Conservation (phyloP, 768 basidiomycete species). For the Strobilomyces echinocephalus region DNA sequence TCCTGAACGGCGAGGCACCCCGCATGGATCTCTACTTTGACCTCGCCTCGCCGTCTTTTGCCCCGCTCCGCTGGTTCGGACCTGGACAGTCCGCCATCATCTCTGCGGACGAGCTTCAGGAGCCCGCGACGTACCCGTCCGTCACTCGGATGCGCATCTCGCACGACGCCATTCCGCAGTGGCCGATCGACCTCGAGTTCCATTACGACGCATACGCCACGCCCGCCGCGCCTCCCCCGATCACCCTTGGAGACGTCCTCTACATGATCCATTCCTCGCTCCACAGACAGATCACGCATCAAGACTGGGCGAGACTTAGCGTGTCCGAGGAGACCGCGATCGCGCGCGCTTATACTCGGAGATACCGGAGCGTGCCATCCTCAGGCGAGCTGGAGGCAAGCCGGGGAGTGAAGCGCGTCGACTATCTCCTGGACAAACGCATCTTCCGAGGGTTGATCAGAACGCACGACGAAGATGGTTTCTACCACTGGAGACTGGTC, state of each 20-base stretch:
- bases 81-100: slow-evolving; percentile 38
- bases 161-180: slow-evolving; percentile 53
- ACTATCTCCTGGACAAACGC: slow-evolving; percentile 34
- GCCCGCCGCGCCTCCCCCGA: slow-evolving; percentile 33
- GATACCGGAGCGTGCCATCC: slow-evolving; percentile 29
- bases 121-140: slow-evolving; percentile 54
- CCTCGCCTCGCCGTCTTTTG: slow-evolving; percentile 44
- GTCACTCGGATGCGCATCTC: slow-evolving; percentile 51
- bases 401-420: slow-evolving; percentile 37
- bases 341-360: slow-evolving; percentile 35
- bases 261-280: slow-evolving; percentile 45
- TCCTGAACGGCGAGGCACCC: slow-evolving; percentile 47
- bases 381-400: slow-evolving; percentile 31
- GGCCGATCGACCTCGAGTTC: slow-evolving; percentile 54
- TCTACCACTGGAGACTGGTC: slow-evolving; percentile 28
- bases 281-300: slow-evolving; percentile 37
- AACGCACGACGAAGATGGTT: slow-evolving; percentile 27
- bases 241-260: slow-evolving; percentile 58
- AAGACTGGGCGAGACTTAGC: slow-evolving; percentile 32
- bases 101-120: slow-evolving; percentile 40
- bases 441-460: slow-evolving; percentile 36
- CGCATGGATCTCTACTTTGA: slow-evolving; percentile 51
- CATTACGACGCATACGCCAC: slow-evolving; percentile 25
- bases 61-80: slow-evolving; percentile 39
- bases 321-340: slow-evolving; percentile 26